These are phyloP conservation scores for Triticum monococcum DNA, from an alignment of 176 grass and related monocot genomes.

Conservation along the genomic window DNA sequence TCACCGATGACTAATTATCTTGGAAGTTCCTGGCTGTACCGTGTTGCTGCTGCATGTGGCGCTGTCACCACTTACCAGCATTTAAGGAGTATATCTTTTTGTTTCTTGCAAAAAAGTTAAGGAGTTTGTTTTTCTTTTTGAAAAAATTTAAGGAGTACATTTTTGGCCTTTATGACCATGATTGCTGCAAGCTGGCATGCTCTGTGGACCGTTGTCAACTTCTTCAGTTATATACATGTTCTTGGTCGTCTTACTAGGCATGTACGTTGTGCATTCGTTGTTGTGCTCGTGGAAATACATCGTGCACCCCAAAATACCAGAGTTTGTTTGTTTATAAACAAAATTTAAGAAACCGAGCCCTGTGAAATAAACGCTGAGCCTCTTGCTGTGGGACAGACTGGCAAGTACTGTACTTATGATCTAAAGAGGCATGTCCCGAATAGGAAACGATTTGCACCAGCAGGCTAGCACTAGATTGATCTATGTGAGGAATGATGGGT, in stretches of 20 bases:
- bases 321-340: neutral
- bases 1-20: neutral
- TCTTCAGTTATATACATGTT: neutral
- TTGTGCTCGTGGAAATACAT: neutral
- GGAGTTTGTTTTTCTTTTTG: too few species aligned
- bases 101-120: too few species aligned
- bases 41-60: neutral
- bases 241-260: neutral
- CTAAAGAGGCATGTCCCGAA: neutral
- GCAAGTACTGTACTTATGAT: neutral
- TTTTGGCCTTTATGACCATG: neutral
- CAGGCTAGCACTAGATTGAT: slow-evolving; percentile 2
- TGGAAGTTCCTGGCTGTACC: neutral
- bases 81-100: too few species aligned
- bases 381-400: neutral
- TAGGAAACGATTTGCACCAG: neutral
- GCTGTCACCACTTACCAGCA: neutral
- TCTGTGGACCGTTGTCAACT: neutral
- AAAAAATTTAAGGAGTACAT: too few species aligned
- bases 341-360: neutral
- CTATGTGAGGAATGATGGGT: neutral
- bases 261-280: neutral
- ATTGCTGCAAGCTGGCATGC: neutral
- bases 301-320: neutral
- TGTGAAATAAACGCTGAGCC: neutral